phyloP scores from a whole-genome alignment of 1,284 basidiomycete species.

The Mycena citricolor region DNA sequence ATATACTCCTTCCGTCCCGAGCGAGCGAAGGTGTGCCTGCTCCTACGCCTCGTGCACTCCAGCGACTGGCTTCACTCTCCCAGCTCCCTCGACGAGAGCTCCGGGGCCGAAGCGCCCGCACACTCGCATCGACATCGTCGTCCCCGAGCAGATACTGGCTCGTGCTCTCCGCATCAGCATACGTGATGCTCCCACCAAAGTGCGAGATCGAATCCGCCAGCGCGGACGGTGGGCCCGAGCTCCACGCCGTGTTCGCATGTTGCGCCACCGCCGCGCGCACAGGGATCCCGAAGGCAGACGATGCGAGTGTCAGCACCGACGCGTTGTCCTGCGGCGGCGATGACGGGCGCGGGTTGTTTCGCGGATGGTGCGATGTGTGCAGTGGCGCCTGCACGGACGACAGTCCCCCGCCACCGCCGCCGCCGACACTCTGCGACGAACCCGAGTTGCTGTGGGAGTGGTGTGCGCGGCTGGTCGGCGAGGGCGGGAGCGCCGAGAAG shows the following conservation, averaged over 20 bases:
- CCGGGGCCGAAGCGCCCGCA: constrained; percentile 74
- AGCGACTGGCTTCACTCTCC: constrained; percentile 80
- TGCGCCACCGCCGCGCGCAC: constrained; percentile 36
- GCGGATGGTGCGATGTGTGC: constrained; percentile 88
- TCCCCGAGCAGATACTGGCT: constrained; percentile 66
- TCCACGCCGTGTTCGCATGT: constrained; percentile 34
- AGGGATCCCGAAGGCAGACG: constrained; percentile 81
- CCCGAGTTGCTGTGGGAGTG: constrained; percentile 27
- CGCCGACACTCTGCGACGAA: constrained; percentile 24
- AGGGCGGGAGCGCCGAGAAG: constrained; percentile 60
- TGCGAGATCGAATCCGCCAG: constrained; percentile 71
- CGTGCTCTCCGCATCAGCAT: constrained; percentile 60
- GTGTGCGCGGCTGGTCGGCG: constrained; percentile 40
- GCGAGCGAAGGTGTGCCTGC: constrained; percentile 45
- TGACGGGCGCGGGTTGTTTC: constrained; percentile 91
- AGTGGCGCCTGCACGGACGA: constrained; percentile 73
- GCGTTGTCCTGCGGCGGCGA: constrained; percentile 91
- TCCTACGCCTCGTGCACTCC: constrained; percentile 68
- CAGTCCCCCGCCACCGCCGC: constrained; percentile 30
- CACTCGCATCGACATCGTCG: constrained; percentile 75
- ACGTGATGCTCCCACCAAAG: constrained; percentile 54
- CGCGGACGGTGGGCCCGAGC: constrained; percentile 50
- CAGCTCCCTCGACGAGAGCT: constrained; percentile 81
- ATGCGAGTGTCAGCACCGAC: constrained; percentile 88
- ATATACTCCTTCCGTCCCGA: constrained; percentile 50